Base-by-base conservation (phyloP, 2,329 filamentous ascomycete species). In the Chaetomiaceae sp. region DNA sequence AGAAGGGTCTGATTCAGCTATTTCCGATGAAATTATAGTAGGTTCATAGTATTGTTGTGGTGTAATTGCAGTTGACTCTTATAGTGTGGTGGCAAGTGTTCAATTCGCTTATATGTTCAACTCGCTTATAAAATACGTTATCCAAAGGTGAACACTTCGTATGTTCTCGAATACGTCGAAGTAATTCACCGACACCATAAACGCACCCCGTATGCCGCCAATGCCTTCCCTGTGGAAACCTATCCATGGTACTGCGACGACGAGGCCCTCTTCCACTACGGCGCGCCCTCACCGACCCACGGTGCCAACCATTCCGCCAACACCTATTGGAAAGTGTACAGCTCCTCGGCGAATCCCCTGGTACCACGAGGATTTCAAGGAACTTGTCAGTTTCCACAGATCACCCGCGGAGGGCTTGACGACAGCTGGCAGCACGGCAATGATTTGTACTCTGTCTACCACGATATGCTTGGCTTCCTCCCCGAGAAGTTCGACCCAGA, bases 121-220 rank as follows among this genome's bases (percentile, higher is more conserved):
- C n/a, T n/a, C n/a, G n/a, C n/a, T n/a, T n/a, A n/a, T n/a, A n/a
- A n/a, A n/a, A n/a, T n/a, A n/a, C n/a, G n/a, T n/a, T n/a, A n/a
- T n/a, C n/a, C n/a, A n/a, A n/a, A n/a, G n/a, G n/a, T n/a, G n/a
- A n/a, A n/a, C n/a, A n/a, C n/a, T n/a, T n/a, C n/a, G n/a, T n/a
- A n/a, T n/a, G n/a, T n/a, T n/a, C n/a, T n/a, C n/a, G n/a, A n/a
- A n/a, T n/a, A n/a, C n/a, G n/a, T n/a, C n/a, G n/a, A n/a, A n/a
- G n/a, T n/a, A n/a, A 84, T 90, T 40, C 87, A 93, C 59, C 78
- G 88, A 42, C 88, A 93, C 61, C 87, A 93, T 65, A 93, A 93
- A 62, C 78, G 88, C 18, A 93, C 86, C 0, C 86, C 86, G 0
- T 93, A 93, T 61, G 78, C 84, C 2, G 73, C 75, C 43, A 94